Percentiles rank a stretch among this genome's conserved stretches.
phyloP scores from a whole-genome alignment of 805 yeast genomes.

The Zygoascus biomembranicola region DNA sequence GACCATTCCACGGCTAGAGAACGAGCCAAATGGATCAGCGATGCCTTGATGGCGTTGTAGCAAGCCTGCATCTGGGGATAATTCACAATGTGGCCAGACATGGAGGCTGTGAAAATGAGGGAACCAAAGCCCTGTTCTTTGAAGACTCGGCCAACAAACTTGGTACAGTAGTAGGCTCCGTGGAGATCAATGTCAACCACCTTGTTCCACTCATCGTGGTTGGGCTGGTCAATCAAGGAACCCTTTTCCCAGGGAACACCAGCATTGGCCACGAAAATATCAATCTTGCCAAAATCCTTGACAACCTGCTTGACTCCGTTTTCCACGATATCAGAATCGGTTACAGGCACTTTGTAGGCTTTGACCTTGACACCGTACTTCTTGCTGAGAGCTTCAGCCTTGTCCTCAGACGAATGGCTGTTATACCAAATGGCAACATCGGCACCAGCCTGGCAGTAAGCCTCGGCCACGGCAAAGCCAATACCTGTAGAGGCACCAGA shows the following conservation, averaged over 20 bases:
- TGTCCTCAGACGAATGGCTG: conserved; percentile 53
- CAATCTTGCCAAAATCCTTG: conserved; percentile 70
- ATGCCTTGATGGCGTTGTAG: conserved; percentile 85
- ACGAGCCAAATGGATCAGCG: conserved; percentile 62
- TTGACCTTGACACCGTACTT: conserved; percentile 53
- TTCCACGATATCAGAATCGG: conserved; percentile 43
- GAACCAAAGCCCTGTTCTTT: conserved; percentile 69
- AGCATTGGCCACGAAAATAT: conserved; percentile 82
- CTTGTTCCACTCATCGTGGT: conserved; percentile 57
- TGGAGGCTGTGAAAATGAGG: conserved; percentile 76
- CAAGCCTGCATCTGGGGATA: conserved; percentile 82
- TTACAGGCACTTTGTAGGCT: conserved; percentile 58
- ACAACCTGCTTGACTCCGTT: conserved; percentile 42
- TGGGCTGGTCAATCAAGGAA: conserved; percentile 40
- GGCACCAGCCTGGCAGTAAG: conserved; percentile 82
- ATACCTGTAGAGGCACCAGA: conserved; percentile 86
- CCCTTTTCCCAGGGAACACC: conserved; percentile 80
- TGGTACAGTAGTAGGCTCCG: conserved; percentile 75
- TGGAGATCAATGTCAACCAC: conserved; percentile 69
- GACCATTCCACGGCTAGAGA: conserved; percentile 87
- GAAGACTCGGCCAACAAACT: conserved; percentile 64
- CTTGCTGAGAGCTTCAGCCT: conserved; percentile 46
- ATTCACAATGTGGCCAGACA: conserved; percentile 83
- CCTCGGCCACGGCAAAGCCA: conserved; percentile 74
- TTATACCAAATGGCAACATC: conserved; percentile 66